These are phyloP conservation scores for Phaeosphaeriaceae sp. DNA, from an alignment of 2,329 filamentous ascomycete genomes.

Conservation along the genomic window DNA sequence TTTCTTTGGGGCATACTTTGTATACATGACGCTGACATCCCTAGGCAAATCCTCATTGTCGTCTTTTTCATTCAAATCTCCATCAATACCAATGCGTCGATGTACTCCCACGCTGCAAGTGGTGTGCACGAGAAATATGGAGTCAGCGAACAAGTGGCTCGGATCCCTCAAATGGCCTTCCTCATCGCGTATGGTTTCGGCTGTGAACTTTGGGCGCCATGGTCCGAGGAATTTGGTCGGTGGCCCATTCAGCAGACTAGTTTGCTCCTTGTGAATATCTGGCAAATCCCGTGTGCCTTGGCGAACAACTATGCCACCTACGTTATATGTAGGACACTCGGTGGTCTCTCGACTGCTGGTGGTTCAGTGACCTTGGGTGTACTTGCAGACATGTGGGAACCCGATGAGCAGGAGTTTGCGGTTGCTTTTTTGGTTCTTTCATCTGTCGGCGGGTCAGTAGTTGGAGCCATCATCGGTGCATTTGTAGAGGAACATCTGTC, in stretches of 20 bases:
- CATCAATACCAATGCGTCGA: conserved; percentile 62
- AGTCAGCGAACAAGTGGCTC: conserved; percentile 56
- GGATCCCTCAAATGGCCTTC: conserved; percentile 58
- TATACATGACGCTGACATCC: too few relatives aligned
- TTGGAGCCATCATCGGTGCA: conserved; percentile 62
- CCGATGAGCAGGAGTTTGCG: conserved; percentile 64
- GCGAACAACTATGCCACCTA: conserved; percentile 53
- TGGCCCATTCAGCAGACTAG: conserved; percentile 59
- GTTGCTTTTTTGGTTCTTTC: conserved; percentile 66
- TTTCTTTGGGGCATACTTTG: too few relatives aligned
- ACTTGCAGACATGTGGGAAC: conserved; percentile 66
- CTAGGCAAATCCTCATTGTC: conserved; percentile 54
- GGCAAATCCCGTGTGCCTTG: conserved; percentile 56
- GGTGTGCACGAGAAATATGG: conserved; percentile 55
- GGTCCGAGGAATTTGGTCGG: conserved; percentile 62
- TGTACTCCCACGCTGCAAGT: conserved; percentile 56
- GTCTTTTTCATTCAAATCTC: conserved; percentile 61
- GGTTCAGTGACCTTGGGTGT: conserved; percentile 70
- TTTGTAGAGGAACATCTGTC: conserved; percentile 56
- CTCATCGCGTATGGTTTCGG: conserved; percentile 58
- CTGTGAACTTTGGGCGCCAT: conserved; percentile 61
- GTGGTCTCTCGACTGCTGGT: conserved; percentile 67
- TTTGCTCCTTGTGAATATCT: conserved; percentile 61
- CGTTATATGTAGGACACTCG: conserved; percentile 54
- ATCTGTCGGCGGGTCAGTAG: conserved; percentile 61